Base-by-base conservation (phyloP, 768 basidiomycete species). In the Glaciozyma martinii region DNA sequence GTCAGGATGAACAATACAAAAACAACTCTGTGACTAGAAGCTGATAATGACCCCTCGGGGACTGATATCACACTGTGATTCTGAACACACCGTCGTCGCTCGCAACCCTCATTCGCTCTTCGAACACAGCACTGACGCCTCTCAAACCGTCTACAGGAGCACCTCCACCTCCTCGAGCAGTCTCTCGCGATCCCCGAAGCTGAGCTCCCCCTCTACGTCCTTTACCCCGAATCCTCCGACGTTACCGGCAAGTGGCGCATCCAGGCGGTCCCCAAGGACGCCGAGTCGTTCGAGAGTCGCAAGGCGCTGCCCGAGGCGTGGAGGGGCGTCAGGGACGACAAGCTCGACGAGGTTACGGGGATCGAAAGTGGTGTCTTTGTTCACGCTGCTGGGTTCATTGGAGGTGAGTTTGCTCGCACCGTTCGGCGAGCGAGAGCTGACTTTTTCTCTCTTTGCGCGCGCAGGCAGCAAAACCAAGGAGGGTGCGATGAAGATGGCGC, bases 331-430 rank as follows among this genome's bases (percentile, higher is more conserved):
- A 81, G 95, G 55, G 94, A 98, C 76, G 87, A 89, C 15, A 82
- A 82, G 53, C 79, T 99, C 47, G 87, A 86, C 55, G 78, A 82
- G 68, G 77, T 83, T 10, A 84, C 84, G 21, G 89, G 90, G 3
- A 84, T 97, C 65, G 82, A 84, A 0, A 90, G 86, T 2, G 82
- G 93, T 59, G 84, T 95, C 60, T 99, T 99, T 74, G 85, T 93
- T 30, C 95, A 99, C 77, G 90, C 93, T 1, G 88, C 87, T 64
- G 95, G 95, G 12, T 99, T 99, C 76, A 98, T 92, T 73, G 95
- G 95, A 72, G 92, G 92, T 85, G 67, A 66, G 73, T 66, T n/a
- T n/a, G n/a, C n/a, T n/a, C n/a, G n/a, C n/a, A n/a, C n/a, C 33
- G 83, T 56, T 44, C 25, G 40, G 27, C 12, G 18, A 32, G 3